Conservation (phyloP, 257 asterid species). For the Solanum etuberosum region DNA sequence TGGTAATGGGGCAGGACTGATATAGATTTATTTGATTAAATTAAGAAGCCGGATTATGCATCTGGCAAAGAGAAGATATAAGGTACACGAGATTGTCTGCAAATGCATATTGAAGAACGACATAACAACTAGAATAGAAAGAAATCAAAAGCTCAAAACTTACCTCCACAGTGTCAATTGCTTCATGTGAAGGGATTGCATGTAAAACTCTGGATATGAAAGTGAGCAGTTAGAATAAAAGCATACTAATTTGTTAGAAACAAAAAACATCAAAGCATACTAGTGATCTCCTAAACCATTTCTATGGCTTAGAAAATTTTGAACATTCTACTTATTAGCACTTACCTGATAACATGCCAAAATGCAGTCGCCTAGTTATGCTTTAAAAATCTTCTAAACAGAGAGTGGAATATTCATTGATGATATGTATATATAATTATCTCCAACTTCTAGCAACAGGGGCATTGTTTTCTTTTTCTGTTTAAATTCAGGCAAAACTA, state of each 20-base stretch:
- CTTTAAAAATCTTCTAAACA: not conserved
- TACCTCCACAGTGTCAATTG: slow-evolving; percentile 97
- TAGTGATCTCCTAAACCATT: not conserved
- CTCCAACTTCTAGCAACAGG: not conserved
- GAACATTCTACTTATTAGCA: not conserved
- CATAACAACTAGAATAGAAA: not conserved
- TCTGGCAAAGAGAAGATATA: not conserved
- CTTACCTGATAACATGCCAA: not conserved
- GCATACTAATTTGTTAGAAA: not conserved
- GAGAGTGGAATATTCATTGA: not conserved
- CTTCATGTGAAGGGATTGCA: slow-evolving; percentile 91
- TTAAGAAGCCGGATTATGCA: not conserved
- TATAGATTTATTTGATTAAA: not conserved
- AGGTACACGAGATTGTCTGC: not conserved
- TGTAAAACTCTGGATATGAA: slow-evolving; percentile 64
- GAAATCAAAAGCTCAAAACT: not conserved
- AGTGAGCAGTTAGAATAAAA: not conserved
- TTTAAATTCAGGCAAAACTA: not conserved
- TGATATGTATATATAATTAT: not conserved
- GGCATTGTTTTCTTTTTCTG: not conserved
- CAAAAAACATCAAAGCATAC: not conserved
- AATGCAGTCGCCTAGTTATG: not conserved
- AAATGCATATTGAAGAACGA: not conserved
- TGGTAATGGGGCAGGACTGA: not conserved
- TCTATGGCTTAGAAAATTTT: not conserved